A percentile compares a stretch with the other conserved stretches of the same genome.
phyloP scores from a whole-genome alignment of 805 yeast genomes.

The Candida vartiovaarae region DNA sequence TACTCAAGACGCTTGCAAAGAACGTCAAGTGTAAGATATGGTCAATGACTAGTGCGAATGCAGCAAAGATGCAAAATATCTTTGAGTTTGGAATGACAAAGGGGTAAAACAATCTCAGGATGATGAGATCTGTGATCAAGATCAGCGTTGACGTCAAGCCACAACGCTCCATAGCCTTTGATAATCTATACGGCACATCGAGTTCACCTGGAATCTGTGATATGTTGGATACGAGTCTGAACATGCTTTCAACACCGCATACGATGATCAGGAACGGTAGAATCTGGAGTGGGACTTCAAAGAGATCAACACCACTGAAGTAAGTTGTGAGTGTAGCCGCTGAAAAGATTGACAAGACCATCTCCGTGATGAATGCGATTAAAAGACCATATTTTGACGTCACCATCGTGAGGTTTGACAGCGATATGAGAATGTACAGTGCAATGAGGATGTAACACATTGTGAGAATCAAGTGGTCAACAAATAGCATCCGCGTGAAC shows the following conservation, averaged over 20 bases:
- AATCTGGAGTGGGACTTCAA: conserved; percentile 33
- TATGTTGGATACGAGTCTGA: conserved; percentile 35
- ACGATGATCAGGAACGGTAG: conserved; percentile 35
- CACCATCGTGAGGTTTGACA: conserved; percentile 35
- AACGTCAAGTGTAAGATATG: conserved; percentile 57
- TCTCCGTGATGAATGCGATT: conserved; percentile 36
- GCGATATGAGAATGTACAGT: conserved; percentile 29
- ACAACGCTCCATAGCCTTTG: conserved; percentile 29
- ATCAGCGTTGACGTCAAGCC: conserved; percentile 33
- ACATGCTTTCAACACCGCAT: conserved; percentile 41
- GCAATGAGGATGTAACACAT: conserved; percentile 24
- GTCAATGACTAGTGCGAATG: conserved; percentile 46
- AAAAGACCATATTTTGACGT: conserved; percentile 41
- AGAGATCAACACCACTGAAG: conserved; percentile 27
- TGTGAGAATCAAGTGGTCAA: conserved; percentile 22
- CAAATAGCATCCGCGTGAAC: conserved; percentile 12
- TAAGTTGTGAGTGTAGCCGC: conserved; percentile 37
- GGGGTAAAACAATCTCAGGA: conserved; percentile 24
- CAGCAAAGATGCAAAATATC: conserved; percentile 39
- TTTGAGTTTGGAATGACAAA: conserved; percentile 28
- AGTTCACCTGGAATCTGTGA: conserved; percentile 36
- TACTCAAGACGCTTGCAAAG: conserved; percentile 55
- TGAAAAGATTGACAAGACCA: conserved; percentile 31
- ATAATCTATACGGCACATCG: conserved; percentile 31
- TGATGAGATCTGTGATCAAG: conserved; percentile 23